Conservation (phyloP, 352 stramenopile genomes). For the Pythium monospermum region DNA sequence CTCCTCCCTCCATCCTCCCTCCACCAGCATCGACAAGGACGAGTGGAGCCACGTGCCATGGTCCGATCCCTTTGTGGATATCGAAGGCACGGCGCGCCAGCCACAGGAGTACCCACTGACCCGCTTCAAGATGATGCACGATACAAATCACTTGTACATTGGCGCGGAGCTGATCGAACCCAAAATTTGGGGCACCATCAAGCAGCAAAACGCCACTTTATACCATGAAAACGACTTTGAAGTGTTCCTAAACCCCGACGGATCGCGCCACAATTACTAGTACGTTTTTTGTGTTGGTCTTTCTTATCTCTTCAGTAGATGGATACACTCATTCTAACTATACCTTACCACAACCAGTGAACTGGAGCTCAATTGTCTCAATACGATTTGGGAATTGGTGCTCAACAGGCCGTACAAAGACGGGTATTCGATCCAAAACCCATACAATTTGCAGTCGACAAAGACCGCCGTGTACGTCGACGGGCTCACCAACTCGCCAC, state of each 20-base stretch:
- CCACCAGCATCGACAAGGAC: conserved; percentile 46
- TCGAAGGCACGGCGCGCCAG: conserved; percentile 47
- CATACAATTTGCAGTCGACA: conserved; percentile 50
- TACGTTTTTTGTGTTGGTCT: no score
- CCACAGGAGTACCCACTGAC: conserved; percentile 43
- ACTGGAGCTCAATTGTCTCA: conserved; percentile 89
- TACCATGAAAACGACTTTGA: conserved; percentile 93
- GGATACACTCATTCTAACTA: no score
- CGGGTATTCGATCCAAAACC: conserved; percentile 74
- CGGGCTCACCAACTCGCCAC: conserved; percentile 67
- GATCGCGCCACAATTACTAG: conserved; percentile 86
- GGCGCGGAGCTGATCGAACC: conserved; percentile 56
- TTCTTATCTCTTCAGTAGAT: no score
- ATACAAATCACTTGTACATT: conserved; percentile 68
- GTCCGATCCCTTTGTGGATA: conserved; percentile 75
- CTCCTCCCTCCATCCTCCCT: no score
- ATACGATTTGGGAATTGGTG: conserved; percentile 89
- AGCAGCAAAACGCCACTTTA: conserved; percentile 63
- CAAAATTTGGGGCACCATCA: conserved; percentile 75
- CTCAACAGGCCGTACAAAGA: conserved; percentile 87
- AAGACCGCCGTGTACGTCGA: conserved; percentile 56
- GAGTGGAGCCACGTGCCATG: conserved; percentile 66
- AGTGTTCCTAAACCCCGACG: conserved; percentile 88
- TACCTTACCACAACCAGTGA: no score
- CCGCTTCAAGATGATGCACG: conserved; percentile 81